Percentiles rank a stretch among this genome's conserved stretches.
phyloP scores from a whole-genome alignment of 2,329 filamentous ascomycete species.

The Ascochyta fabae region DNA sequence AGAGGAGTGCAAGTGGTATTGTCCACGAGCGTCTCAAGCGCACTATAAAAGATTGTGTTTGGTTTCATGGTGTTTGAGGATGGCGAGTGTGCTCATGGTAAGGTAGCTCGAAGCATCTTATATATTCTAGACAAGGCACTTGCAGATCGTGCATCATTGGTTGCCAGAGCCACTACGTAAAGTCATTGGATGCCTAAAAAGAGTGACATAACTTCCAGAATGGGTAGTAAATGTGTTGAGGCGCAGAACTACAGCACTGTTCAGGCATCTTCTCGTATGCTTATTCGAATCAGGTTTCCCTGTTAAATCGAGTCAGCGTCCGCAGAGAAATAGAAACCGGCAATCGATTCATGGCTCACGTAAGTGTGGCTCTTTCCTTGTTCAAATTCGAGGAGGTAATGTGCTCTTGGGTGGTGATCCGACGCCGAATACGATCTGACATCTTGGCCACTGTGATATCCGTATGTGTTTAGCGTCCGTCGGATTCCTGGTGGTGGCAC shows the following conservation, averaged over 20 bases:
- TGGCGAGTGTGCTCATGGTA: neutral
- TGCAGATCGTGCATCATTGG: neutral
- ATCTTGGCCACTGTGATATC: neutral
- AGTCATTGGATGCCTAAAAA: neutral
- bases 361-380: neutral
- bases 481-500: neutral
- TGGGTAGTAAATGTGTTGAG: neutral
- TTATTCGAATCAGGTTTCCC: neutral
- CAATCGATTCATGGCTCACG: neutral
- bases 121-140: neutral
- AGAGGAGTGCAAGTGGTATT: neutral
- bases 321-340: neutral
- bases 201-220: neutral
- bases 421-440: neutral
- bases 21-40: neutral
- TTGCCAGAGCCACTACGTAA: neutral
- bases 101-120: neutral
- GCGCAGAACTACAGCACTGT: neutral
- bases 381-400: neutral
- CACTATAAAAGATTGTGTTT: neutral
- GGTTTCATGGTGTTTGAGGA: neutral
- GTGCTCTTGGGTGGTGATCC: neutral
- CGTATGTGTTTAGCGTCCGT: neutral
- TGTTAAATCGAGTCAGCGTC: neutral
- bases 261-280: neutral